Evolutionary conservation across 1,284 basidiomycete genomes (phyloP), one percentile per base, ranked within the genome.

Genomic region (Vanrija pseudolonga): DNA sequence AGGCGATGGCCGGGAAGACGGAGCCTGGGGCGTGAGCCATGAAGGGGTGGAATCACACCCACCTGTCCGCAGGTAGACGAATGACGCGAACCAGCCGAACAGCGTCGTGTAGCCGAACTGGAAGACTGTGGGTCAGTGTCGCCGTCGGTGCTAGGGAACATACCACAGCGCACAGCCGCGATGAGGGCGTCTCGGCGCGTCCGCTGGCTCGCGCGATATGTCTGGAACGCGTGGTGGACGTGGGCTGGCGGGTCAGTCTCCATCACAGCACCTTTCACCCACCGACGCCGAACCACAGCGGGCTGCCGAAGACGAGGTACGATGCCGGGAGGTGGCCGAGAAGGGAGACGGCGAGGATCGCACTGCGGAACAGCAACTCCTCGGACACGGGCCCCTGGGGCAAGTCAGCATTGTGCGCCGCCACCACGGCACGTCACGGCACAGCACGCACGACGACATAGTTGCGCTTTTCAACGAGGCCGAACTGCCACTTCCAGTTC

Each of bases 61-160:
- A 68, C 85, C 85, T 3, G 90, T 89, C 45, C 89, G 83, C 2
- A 97, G 78, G 76, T 90, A 93, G 24, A 97, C 80, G 71, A 85
- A 96, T 7, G 89, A 83, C 18, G 86, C 87, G 73, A 89, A 89
- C 78, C 88, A 90, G 5, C 95, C 95, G 63, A 98, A 98, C 8
- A 97, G 67, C 5, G 87, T 90, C 0, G 95, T 98, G 73, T 97
- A 98, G 1, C 78, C 71, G 40, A 94, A 80, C 74, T 98, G 95
- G 69, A 96, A 85, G 4, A 84, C 91, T 94, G 66, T 4, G 8
- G 15, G 26, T 51, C 44, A 57, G 47, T 22, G 43, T 22, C 12
- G 18, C 9, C 32, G 52, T 26, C 24, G 50, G 47, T 14, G 18
- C 20, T 12, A 8, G n/a, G 28, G 8, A 58, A 78, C 88, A 58